phyloP scores from a whole-genome alignment of 2,329 filamentous ascomycete genomes.

The Apiospora sp. region DNA sequence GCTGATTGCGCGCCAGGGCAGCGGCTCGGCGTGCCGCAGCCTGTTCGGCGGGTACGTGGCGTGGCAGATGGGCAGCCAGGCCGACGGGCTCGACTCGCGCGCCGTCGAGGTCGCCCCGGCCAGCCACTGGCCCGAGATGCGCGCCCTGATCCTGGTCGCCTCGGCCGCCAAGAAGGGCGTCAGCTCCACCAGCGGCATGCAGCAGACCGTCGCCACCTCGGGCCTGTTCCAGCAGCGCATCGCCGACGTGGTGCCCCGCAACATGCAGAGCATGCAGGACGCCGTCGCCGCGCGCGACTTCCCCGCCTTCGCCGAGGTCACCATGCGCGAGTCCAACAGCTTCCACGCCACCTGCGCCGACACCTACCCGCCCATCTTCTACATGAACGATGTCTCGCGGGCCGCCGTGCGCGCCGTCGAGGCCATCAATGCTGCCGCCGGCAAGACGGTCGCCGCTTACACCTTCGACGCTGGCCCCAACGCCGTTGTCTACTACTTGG shows the following conservation, averaged over 20 bases:
- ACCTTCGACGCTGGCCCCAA: constrained; percentile 98
- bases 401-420: constrained; percentile 91
- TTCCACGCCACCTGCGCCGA: constrained; percentile 97
- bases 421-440: constrained; percentile 82
- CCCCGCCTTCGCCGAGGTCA: constrained; percentile 83
- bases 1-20: constrained; percentile 90
- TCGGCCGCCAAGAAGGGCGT: constrained; percentile 97
- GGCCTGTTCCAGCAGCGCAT: constrained; percentile 84
- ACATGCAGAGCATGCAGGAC: constrained; percentile 86
- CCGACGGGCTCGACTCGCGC: constrained; percentile 84
- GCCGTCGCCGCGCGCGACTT: constrained; percentile 84
- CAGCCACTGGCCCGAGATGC: constrained; percentile 94
- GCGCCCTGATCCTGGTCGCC: constrained; percentile 88
- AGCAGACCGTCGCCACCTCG: constrained; percentile 91
- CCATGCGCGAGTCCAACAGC: constrained; percentile 95
- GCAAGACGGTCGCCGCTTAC: constrained; percentile 86
- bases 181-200: constrained; percentile 92
- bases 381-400: constrained; percentile 92
- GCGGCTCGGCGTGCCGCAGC: constrained; percentile 91
- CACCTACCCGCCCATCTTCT: constrained; percentile 97
- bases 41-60: constrained; percentile 96
- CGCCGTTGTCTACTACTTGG: constrained; percentile 93
- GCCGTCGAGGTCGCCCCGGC: constrained; percentile 90
- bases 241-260: constrained; percentile 76
- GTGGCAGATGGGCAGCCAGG: constrained; percentile 81